Percentiles rank a stretch among this genome's conserved stretches.
Conservation (phyloP, 163 green algal genomes). For the Prototheca wickerhamii region DNA sequence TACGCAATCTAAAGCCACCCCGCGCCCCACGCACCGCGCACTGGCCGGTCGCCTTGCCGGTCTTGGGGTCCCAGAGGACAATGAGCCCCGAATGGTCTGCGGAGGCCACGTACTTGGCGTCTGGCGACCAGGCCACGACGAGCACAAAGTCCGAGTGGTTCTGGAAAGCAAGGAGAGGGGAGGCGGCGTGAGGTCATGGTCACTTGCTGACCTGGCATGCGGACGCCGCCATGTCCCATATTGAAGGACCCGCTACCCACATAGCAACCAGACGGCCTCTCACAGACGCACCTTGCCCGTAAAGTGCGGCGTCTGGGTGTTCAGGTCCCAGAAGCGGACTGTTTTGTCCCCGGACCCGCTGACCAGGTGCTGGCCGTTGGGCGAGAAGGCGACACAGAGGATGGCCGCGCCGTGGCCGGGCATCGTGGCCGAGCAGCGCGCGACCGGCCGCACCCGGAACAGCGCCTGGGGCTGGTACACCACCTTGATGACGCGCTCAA, state of each 20-base stretch:
- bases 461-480: constrained; percentile 78
- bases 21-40: constrained; percentile 38
- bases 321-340: constrained; percentile 56
- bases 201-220: too few relatives aligned
- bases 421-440: constrained; percentile 85
- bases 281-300: constrained; percentile 66
- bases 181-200: not conserved
- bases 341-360: constrained; percentile 11
- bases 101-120: constrained; percentile 55
- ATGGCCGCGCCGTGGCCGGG: constrained; percentile 85
- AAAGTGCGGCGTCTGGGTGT: constrained; percentile 65
- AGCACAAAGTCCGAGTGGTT: constrained; percentile 88
- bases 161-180: constrained; percentile 19
- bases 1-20: not conserved
- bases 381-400: constrained; percentile 81
- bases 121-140: constrained; percentile 66
- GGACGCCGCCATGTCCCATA: too few relatives aligned
- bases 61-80: constrained; percentile 78
- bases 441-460: constrained; percentile 86
- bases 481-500: constrained; percentile 77
- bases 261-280: too few relatives aligned
- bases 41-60: constrained; percentile 40
- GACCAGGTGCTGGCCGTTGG: constrained; percentile 55
- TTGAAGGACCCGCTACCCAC: too few relatives aligned
- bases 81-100: constrained; percentile 79